Conservation (phyloP, 768 basidiomycete genomes). For the Suillus lakei region DNA sequence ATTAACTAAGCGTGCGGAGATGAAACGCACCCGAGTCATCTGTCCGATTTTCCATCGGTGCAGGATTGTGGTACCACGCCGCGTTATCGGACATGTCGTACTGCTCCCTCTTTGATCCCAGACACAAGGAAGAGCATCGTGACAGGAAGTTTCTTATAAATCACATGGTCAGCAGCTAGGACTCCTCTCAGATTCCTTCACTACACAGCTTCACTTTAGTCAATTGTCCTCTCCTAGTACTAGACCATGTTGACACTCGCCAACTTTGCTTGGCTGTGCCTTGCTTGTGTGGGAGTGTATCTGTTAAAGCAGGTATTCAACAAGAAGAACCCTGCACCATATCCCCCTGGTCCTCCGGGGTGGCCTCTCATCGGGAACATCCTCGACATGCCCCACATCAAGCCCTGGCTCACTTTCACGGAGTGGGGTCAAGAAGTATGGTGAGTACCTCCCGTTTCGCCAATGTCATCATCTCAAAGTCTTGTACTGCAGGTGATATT, state of each 20-base stretch:
- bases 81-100: no score
- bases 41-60: no score
- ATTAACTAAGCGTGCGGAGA: no score
- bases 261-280: constrained; percentile 34
- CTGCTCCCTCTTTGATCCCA: no score
- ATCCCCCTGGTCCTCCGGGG: constrained; percentile 52
- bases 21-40: no score
- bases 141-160: no score
- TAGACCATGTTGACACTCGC: constrained; percentile 14
- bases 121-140: no score
- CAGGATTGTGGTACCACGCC: no score
- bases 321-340: constrained; percentile 26
- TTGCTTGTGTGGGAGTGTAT: constrained; percentile 34
- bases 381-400: constrained; percentile 50
- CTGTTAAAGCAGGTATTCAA: constrained; percentile 26
- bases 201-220: neutral
- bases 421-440: constrained; percentile 52
- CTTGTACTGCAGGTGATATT: constrained; percentile 54
- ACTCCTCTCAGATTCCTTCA: neutral
- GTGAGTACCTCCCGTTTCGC: constrained; percentile 22
- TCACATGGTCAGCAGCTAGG: neutral
- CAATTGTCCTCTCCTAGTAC: neutral
- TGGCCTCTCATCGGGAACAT: constrained; percentile 53
- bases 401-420: constrained; percentile 50
- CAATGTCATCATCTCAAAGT: neutral